Conservation (phyloP, 441 rosid genomes). For the Eruca vesicaria region DNA sequence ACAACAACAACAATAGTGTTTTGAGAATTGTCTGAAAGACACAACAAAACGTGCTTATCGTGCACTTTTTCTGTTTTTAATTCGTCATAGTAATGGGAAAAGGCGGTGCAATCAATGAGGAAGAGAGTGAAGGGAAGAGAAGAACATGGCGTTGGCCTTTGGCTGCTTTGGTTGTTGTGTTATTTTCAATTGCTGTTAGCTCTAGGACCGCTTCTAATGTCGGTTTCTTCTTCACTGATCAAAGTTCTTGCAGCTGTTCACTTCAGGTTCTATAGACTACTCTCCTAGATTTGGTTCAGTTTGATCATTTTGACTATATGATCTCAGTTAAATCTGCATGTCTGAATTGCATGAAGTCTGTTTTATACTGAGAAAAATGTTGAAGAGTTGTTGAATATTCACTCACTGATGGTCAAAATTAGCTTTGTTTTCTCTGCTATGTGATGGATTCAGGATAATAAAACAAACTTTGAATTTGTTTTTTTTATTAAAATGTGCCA, state of each 20-base stretch:
- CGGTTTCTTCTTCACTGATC: constrained; percentile 37
- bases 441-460: constrained; percentile 3
- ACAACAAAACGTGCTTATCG: neutral
- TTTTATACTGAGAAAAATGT: neutral
- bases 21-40: constrained; percentile 20
- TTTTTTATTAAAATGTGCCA: neutral
- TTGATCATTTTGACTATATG: neutral
- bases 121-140: constrained; percentile 26
- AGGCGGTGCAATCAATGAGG: constrained; percentile 23
- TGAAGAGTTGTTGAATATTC: neutral
- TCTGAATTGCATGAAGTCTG: no score
- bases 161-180: constrained; percentile 45
- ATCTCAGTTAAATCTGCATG: no score
- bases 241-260: constrained; percentile 49
- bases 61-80: neutral
- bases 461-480: constrained; percentile 6
- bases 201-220: constrained; percentile 39
- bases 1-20: constrained; percentile 33
- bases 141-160: constrained; percentile 42
- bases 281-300: neutral
- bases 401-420: neutral
- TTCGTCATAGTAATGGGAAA: constrained; percentile 16
- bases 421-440: neutral
- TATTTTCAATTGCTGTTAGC: constrained; percentile 50
- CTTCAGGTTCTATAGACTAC: constrained; percentile 42